Percentiles rank a stretch among this genome's conserved stretches.
These are phyloP conservation scores for Podila clonocystis DNA, from an alignment of 192 early-diverging fungal genomes.

Conservation along the genomic window DNA sequence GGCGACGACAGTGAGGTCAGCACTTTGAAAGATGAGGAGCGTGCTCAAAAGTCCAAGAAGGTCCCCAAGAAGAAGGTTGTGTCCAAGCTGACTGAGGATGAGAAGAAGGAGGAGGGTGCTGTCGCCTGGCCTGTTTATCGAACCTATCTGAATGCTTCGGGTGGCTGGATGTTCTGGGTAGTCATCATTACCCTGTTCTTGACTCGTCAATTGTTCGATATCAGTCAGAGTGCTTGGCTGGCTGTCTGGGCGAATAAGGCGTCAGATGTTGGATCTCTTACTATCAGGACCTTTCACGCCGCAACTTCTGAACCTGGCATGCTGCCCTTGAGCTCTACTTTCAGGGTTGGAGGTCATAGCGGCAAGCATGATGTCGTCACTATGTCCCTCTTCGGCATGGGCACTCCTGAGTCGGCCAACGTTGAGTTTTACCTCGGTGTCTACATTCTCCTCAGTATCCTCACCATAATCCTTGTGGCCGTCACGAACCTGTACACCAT, in stretches of 20 bases:
- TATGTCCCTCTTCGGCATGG: constrained; percentile 3
- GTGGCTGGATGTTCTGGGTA: constrained; percentile 69
- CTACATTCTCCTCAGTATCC: constrained; percentile 66
- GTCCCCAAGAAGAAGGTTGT: constrained; percentile 47
- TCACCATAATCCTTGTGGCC: constrained; percentile 40
- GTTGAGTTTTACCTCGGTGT: constrained; percentile 68
- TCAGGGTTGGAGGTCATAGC: background rate
- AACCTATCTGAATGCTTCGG: constrained; percentile 80
- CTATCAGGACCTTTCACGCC: constrained; percentile 10
- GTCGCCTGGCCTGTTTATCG: constrained; percentile 83
- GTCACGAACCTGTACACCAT: constrained; percentile 46
- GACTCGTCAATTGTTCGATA: constrained; percentile 52
- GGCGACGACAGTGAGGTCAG: constrained; percentile 47
- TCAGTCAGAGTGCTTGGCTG: constrained; percentile 67
- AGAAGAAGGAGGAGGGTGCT: constrained; percentile 85
- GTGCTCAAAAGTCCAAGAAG: constrained; percentile 48
- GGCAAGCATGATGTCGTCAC: constrained; percentile 7
- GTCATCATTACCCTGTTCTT: constrained; percentile 52
- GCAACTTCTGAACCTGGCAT: background rate
- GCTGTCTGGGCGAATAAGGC: constrained; percentile 61
- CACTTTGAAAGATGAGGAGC: constrained; percentile 49
- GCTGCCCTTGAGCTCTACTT: constrained; percentile 16
- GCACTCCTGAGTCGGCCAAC: constrained; percentile 34
- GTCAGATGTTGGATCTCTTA: constrained; percentile 13
- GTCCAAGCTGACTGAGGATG: constrained; percentile 78